Evolutionary conservation across 352 stramenopile species (phyloP), one percentile per base, ranked within the genome.

Genomic region (Pythium monospermum): DNA sequence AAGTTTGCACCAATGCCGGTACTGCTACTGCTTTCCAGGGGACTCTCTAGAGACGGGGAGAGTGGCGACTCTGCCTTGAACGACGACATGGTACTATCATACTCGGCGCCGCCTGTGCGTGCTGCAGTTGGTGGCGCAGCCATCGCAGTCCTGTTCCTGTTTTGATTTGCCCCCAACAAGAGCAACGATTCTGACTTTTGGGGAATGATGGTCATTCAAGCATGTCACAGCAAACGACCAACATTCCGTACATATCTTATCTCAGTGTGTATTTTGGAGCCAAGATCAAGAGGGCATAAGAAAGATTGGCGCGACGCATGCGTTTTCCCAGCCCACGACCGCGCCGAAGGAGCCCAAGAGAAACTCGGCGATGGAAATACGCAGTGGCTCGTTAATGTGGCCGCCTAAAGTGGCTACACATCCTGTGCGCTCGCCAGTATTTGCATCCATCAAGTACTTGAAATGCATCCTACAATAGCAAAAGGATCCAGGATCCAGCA

Each of bases 321-420:
- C 48, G 42, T 62, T 58, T 30, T 64, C 56, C 56, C 56, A 64
- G n/a, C 48, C 48, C 47, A 63, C 47, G 27, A 57, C 47, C 16
- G 22, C 43, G 31, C 40, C 39, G 12, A 63, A 63, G 15, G 36
- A 53, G n/a, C 42, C 47, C 5, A 63, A 15, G 8, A 63, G 33
- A 31, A 63, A 53, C 16, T 53, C 32, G 4, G 49, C 40, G 35
- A 57, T 43, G 25, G 40, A 48, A 4, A 30, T 32, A 4, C 27
- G 46, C 21, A 51, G 47, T 16, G n/a, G 21, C 4, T 31, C 30
- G 3, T 16, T 16, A n/a, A 52, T 41, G 2, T 38, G 40, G 3
- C 73, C 71, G 35, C 76, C 73, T 26, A 82, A 83, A 30, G 61
- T 59, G 43, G 83, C 64, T 43, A 82, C 61, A 18, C 59, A 72